Evolutionary conservation across 208 protist genomes (phyloP), one percentile per base, ranked within the genome.

Genomic region (Trypanosoma rangeli): DNA sequence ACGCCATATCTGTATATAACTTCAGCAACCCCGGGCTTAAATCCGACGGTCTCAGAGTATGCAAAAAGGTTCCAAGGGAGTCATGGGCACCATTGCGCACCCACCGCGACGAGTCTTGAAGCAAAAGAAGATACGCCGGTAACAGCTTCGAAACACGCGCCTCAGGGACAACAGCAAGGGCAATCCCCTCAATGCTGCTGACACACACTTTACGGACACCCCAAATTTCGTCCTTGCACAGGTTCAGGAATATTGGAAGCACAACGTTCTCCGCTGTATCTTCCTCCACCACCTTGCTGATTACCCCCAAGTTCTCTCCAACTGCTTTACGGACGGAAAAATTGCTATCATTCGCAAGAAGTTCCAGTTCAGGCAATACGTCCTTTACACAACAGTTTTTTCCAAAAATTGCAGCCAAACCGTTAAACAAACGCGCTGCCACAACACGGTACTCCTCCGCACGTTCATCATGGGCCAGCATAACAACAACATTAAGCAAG

Each of bases 171-270:
- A 98, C 57, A 13, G 77, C 83, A 35, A 84, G 65, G 28, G 82
- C 73, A 10, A 98, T 68, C 3, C 86, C 73, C 61, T 95, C 87
- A 33, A 97, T 82, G 37, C 79, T 82, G 70, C 97, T 94, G 13
- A 89, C 92, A 70, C 95, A 98, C 10, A 94, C 95, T 82, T 98
- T 97, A 8, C 97, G 94, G 33, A 99, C 97, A 20, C 95, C 96
- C 96, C 96, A 98, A 12, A 98, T 96, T 52, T 98, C 96, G 73
- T 99, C 97, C n/a, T 84, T 72, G 64, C 91, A 97, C 35, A 98
- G 85, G 18, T 66, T 85, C 0, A 97, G 44, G 72, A 92, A 98
- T 13, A 98, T 72, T 31, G 89, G 85, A 33, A 97, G 70, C 16
- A 98, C 74, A 26, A 74, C 75, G 24, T 79, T 76, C 39, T 89